phyloP scores from a whole-genome alignment of 306 rosid genomes.

The Quercus engelmannii region DNA sequence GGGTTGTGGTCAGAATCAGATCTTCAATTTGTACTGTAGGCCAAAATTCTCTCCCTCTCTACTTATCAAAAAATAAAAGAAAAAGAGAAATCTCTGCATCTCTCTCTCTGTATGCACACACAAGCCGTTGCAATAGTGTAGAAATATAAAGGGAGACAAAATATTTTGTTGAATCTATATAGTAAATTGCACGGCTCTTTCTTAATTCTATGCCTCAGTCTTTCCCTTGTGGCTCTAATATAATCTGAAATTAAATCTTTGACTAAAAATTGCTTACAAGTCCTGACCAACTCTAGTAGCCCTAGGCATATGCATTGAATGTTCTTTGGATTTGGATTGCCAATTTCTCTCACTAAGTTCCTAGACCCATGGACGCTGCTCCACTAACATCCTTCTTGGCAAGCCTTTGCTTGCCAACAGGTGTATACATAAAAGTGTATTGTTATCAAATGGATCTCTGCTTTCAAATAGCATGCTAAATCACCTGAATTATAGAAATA shows the following conservation, averaged over 20 bases:
- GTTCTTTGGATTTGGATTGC: background rate
- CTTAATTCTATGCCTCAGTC: background rate
- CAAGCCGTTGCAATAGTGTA: background rate
- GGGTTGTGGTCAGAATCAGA: conserved; percentile 4
- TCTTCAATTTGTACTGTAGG: background rate
- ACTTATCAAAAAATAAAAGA: background rate
- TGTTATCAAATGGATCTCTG: background rate
- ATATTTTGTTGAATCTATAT: background rate
- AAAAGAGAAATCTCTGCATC: background rate
- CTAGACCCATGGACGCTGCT: background rate
- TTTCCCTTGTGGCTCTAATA: background rate
- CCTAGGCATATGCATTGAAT: background rate
- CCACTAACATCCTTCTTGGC: background rate
- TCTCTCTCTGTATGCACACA: background rate
- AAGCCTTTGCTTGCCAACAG: background rate
- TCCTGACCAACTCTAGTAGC: background rate
- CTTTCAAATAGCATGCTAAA: background rate
- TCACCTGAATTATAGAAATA: background rate
- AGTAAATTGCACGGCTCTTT: background rate
- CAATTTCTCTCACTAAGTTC: background rate
- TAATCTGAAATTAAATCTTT: background rate
- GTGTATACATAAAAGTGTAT: background rate
- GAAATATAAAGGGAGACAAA: background rate
- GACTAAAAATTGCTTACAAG: background rate
- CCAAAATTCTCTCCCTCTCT: background rate